phyloP scores from a whole-genome alignment of 106 monocot genomes.

The Cymbidium sinense region DNA sequence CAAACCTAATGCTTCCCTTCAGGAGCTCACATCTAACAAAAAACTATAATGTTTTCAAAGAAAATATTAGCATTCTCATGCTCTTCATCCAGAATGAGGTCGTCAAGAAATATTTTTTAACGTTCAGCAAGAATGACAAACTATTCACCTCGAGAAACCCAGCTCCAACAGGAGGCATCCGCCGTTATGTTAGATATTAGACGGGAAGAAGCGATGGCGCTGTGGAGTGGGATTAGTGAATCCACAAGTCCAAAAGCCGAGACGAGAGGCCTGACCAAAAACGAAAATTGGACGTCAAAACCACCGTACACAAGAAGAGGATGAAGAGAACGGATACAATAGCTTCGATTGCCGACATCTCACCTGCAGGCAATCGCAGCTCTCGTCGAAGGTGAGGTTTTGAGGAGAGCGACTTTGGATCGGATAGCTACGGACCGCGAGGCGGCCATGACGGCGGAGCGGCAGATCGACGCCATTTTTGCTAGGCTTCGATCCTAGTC shows the following conservation, averaged over 20 bases:
- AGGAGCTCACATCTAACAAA: no score
- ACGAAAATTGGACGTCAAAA: background rate
- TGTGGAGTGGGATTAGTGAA: constrained; percentile 55
- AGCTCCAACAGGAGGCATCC: constrained; percentile 49
- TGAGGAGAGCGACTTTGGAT: constrained; percentile 13
- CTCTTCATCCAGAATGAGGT: no score
- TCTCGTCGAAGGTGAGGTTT: constrained; percentile 7
- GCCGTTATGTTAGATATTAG: constrained; percentile 38
- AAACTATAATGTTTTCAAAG: no score
- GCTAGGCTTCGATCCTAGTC: no score
- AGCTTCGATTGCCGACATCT: background rate
- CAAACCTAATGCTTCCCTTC: no score
- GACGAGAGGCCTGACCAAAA: constrained; percentile 21
- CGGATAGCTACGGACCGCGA: constrained; percentile 11
- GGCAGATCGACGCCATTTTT: constrained; percentile 26
- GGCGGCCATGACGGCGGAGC: constrained; percentile 22
- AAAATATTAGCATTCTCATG: no score
- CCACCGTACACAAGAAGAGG: background rate
- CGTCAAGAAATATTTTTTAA: background rate
- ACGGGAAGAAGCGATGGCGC: constrained; percentile 44
- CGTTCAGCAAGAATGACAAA: background rate
- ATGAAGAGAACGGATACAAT: background rate
- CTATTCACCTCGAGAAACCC: constrained; percentile 42
- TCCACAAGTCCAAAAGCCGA: constrained; percentile 22
- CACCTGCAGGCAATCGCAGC: constrained; percentile 17